A percentile compares a stretch with the other conserved stretches of the same genome.
phyloP scores from a whole-genome alignment of 1,139 yeast species.

The Lodderomyces pseudojiufengensis region DNA sequence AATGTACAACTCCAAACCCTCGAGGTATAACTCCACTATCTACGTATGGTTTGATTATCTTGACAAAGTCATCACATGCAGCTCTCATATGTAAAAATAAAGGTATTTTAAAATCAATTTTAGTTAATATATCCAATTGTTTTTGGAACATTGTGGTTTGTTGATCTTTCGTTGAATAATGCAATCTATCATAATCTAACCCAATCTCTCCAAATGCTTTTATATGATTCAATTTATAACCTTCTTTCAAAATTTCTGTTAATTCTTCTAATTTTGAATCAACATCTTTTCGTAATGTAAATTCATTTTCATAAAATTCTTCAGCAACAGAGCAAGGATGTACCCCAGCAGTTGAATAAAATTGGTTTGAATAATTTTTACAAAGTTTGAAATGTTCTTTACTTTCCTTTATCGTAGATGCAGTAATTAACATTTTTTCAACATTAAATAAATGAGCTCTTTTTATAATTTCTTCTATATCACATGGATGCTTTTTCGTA shows the following conservation, averaged over 20 bases:
- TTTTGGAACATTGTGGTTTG: slow-evolving; percentile 65
- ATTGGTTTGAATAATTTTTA: slow-evolving; percentile 26
- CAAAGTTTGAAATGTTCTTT: slow-evolving; percentile 36
- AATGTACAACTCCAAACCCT: slow-evolving; percentile 78
- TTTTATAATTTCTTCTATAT: slow-evolving; percentile 57
- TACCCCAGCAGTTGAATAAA: slow-evolving; percentile 81
- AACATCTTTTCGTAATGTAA: slow-evolving; percentile 23
- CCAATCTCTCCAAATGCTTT: slow-evolving; percentile 92
- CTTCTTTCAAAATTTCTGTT: slow-evolving; percentile 45
- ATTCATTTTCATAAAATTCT: slow-evolving; percentile 36
- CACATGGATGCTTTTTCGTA: slow-evolving; percentile 56
- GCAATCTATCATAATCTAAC: slow-evolving; percentile 84
- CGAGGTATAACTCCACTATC: slow-evolving; percentile 32
- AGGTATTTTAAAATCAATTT: slow-evolving; percentile 50
- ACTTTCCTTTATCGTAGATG: slow-evolving; percentile 71
- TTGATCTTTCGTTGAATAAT: slow-evolving; percentile 63
- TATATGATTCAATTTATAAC: slow-evolving; percentile 49
- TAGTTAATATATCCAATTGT: slow-evolving; percentile 64
- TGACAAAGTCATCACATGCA: slow-evolving; percentile 77
- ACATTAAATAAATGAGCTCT: slow-evolving; percentile 71
- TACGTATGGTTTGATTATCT: slow-evolving; percentile 55
- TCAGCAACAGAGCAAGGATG: slow-evolving; percentile 87
- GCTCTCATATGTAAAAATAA: slow-evolving; percentile 86
- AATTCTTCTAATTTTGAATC: slow-evolving; percentile 45
- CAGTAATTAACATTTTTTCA: slow-evolving; percentile 71